phyloP scores from a whole-genome alignment of 2,329 filamentous ascomycete genomes.

The Penicillium sp. region DNA sequence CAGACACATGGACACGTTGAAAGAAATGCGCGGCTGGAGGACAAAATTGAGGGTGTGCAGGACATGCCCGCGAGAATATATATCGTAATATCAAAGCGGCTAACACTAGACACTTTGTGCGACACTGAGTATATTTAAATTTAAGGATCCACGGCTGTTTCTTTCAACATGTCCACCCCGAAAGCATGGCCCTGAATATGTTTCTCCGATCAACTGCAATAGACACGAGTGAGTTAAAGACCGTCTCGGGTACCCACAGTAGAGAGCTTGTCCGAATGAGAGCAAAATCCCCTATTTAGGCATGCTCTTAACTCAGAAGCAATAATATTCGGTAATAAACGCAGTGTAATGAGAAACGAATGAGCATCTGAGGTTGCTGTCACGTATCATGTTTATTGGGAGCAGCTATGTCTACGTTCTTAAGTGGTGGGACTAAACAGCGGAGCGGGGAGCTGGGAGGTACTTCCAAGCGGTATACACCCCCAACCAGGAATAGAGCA shows the following conservation, averaged over 20 bases:
- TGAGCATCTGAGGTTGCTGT: too few relatives aligned
- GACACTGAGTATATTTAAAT: neutral
- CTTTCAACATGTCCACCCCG: neutral
- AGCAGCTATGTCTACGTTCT: too few relatives aligned
- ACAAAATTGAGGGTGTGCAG: neutral
- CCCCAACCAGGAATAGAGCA: neutral
- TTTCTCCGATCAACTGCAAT: neutral
- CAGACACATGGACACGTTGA: too few relatives aligned
- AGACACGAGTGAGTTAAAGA: neutral
- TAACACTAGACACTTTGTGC: neutral
- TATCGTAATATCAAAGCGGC: neutral
- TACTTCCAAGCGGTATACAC: neutral
- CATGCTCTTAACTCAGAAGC: neutral
- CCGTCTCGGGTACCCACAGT: constrained; percentile 1
- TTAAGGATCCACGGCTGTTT: neutral
- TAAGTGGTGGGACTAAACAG: neutral
- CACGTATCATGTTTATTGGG: too few relatives aligned
- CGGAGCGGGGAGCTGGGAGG: too few relatives aligned
- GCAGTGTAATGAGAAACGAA: too few relatives aligned
- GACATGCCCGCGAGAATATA: neutral
- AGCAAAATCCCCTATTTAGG: neutral
- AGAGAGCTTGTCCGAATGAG: neutral
- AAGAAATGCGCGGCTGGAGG: neutral
- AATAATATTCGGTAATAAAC: neutral
- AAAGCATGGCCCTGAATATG: neutral